A percentile compares a stretch with the other conserved stretches of the same genome.
phyloP scores from a whole-genome alignment of 2,329 filamentous ascomycete species.

The Aotearoamyces nothofagi region DNA sequence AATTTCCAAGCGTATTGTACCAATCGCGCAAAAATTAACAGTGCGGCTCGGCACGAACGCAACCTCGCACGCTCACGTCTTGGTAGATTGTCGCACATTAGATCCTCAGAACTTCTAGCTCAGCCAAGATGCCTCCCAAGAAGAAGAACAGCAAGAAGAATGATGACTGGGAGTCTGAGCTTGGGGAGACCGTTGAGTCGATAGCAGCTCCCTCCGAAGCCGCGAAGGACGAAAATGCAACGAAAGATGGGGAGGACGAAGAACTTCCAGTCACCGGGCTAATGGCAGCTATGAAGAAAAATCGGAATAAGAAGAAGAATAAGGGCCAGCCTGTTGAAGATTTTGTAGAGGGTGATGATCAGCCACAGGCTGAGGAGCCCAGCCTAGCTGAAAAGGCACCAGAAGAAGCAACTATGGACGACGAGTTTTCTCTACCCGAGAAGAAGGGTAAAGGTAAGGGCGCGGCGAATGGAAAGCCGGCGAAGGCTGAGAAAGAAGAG shows the following conservation, averaged over 20 bases:
- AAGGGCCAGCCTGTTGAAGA: constrained; percentile 66
- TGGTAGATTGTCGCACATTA: too few species aligned
- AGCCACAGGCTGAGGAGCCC: constrained; percentile 26
- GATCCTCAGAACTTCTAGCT: too few species aligned
- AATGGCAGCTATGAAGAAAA: constrained; percentile 69
- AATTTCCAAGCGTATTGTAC: too few species aligned
- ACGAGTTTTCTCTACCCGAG: constrained; percentile 65
- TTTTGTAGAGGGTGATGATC: constrained; percentile 54
- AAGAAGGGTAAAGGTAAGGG: constrained; percentile 59
- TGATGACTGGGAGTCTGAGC: constrained; percentile 85
- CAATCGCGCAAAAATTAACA: too few species aligned
- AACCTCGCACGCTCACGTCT: too few species aligned
- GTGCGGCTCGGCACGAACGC: too few species aligned
- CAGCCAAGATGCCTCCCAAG: constrained; percentile 77
- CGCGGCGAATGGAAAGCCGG: constrained; percentile 29
- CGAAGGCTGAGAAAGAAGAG: constrained; percentile 24
- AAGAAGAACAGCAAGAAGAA: constrained; percentile 76
- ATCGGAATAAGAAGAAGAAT: constrained; percentile 74
- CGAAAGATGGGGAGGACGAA: constrained; percentile 36
- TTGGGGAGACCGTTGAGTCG: constrained; percentile 61
- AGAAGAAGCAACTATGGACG: constrained; percentile 66
- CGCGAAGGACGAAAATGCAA: constrained; percentile 27
- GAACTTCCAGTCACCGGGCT: constrained; percentile 56
- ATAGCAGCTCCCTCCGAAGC: constrained; percentile 33
- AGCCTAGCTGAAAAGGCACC: constrained; percentile 48